phyloP scores from a whole-genome alignment of 345 rosid species.

The Microthlaspi erraticum region DNA sequence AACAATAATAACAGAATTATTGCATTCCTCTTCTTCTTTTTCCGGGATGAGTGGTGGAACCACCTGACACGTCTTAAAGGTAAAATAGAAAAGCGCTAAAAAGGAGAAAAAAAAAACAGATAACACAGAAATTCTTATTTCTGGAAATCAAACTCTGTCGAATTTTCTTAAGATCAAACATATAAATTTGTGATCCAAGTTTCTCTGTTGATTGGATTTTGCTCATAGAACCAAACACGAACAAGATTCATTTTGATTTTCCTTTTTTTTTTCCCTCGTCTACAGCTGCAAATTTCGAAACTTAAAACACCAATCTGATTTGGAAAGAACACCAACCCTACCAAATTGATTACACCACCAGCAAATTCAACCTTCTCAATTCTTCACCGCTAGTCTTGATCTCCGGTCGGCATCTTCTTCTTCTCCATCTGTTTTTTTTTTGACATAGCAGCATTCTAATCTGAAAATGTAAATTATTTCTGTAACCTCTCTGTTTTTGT shows the following conservation, averaged over 20 bases:
- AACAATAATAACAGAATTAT: constrained; percentile 23
- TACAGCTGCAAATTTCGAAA: neutral
- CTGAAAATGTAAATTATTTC: neutral
- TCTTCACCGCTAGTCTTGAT: neutral
- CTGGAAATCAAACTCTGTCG: constrained; percentile 14
- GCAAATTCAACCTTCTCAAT: neutral
- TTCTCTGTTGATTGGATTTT: constrained; percentile 15
- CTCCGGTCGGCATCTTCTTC: constrained; percentile 16
- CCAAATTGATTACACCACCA: constrained; percentile 32
- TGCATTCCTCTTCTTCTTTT: neutral
- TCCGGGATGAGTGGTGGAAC: constrained; percentile 4
- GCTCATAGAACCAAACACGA: constrained; percentile 3
- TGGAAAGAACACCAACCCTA: constrained; percentile 27
- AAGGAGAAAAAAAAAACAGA: constrained; percentile 23
- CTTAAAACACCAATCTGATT: constrained; percentile 17
- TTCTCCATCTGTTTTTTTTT: neutral
- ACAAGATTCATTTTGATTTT: neutral
- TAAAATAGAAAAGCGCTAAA: constrained; percentile 33
- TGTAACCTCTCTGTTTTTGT: neutral
- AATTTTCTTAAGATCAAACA: constrained; percentile 28
- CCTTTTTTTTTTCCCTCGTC: neutral
- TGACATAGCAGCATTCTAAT: neutral
- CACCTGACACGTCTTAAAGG: constrained; percentile 29
- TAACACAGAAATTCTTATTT: constrained; percentile 22
- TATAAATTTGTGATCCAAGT: constrained; percentile 4